phyloP scores from a whole-genome alignment of 371 early-diverging fungal species.

The Mortierella sp. region DNA sequence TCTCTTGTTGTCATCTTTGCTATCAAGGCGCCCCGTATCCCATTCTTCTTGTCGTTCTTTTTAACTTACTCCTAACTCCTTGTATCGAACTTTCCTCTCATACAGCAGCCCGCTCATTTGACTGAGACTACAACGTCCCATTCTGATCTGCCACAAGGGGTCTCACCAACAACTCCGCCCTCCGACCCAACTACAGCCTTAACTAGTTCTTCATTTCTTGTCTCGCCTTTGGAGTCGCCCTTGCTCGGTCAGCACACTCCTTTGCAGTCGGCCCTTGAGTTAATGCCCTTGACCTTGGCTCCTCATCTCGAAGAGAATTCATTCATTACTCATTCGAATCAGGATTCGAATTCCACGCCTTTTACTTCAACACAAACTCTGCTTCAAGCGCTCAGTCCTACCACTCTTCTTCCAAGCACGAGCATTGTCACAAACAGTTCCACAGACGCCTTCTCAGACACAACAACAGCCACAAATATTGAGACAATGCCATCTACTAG shows the following conservation, averaged over 20 bases:
- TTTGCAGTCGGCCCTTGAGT: not conserved
- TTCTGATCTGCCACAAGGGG: constrained; percentile 19
- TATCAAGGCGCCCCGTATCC: constrained; percentile 1
- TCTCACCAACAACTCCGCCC: not conserved
- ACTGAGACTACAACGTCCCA: constrained; percentile 8
- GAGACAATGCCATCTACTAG: constrained; percentile 5
- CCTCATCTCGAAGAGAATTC: not conserved
- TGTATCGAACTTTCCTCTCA: constrained; percentile 7
- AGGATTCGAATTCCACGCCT: constrained; percentile 3
- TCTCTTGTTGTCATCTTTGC: constrained; percentile 1
- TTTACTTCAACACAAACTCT: not conserved
- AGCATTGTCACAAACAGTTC: not conserved
- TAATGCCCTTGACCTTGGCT: not conserved
- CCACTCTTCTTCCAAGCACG: not conserved
- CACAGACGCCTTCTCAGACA: not conserved
- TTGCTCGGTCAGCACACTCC: not conserved
- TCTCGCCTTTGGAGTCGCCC: not conserved
- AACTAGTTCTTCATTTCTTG: not conserved
- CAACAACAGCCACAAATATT: not conserved
- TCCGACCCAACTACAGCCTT: not conserved
- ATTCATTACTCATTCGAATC: constrained; percentile 5
- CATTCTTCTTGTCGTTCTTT: not conserved
- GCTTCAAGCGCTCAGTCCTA: not conserved
- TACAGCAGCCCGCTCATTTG: not conserved
- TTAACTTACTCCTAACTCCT: constrained; percentile 3